Conservation (phyloP, 345 rosid species). For the Hevea brasiliensis region DNA sequence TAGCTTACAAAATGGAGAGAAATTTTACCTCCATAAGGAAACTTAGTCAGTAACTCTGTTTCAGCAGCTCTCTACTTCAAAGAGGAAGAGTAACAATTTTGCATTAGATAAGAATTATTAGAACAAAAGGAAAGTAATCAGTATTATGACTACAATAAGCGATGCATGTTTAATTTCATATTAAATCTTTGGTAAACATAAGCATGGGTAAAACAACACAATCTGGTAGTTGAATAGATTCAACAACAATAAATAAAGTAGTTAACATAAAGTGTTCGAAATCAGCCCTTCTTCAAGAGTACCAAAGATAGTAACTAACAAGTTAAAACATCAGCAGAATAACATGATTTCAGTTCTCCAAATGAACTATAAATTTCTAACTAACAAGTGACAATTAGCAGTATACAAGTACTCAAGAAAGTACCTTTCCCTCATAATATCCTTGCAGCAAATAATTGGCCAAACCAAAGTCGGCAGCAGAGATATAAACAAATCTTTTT, state of each 20-base stretch:
- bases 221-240: background rate
- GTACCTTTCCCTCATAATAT: constrained; percentile 94
- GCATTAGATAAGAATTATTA: constrained; percentile 7
- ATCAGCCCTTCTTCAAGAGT: background rate
- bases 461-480: constrained; percentile 91
- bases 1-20: background rate
- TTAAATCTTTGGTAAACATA: background rate
- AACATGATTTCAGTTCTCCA: background rate
- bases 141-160: background rate
- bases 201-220: background rate
- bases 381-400: background rate
- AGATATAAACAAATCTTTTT: constrained; percentile 80
- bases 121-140: background rate
- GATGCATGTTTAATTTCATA: too few relatives aligned
- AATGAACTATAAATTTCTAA: background rate
- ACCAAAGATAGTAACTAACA: background rate
- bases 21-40: constrained; percentile 80
- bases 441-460: constrained; percentile 76
- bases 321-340: background rate
- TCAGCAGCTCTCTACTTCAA: constrained; percentile 84
- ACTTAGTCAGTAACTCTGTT: constrained; percentile 82
- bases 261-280: background rate
- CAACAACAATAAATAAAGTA: constrained; percentile 6
- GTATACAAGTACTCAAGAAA: background rate
- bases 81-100: constrained; percentile 16